Conservation (phyloP, 2,329 filamentous ascomycete genomes). For the Penicillium sp. region DNA sequence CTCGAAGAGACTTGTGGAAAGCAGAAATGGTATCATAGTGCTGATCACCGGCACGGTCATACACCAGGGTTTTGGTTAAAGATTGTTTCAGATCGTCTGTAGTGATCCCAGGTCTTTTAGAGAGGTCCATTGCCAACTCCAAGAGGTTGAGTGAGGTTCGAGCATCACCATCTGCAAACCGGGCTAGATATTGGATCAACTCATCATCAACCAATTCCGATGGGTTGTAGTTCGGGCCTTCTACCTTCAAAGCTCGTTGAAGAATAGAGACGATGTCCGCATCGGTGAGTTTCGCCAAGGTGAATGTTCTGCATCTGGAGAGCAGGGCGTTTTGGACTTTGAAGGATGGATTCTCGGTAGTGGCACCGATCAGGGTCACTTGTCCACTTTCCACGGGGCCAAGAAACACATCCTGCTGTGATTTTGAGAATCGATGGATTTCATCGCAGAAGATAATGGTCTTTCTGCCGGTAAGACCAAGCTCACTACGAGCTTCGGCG, state of each 20-base stretch:
- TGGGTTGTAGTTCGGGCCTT: constrained; percentile 54
- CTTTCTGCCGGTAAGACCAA: constrained; percentile 77
- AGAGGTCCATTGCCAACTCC: constrained; percentile 81
- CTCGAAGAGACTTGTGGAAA: constrained; percentile 93
- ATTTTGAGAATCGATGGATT: constrained; percentile 87
- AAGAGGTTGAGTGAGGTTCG: constrained; percentile 89
- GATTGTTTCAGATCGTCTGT: constrained; percentile 75
- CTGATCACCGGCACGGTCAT: constrained; percentile 91
- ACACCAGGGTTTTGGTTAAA: constrained; percentile 89
- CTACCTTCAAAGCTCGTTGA: constrained; percentile 67
- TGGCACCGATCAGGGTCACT: constrained; percentile 90
- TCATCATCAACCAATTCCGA: constrained; percentile 69
- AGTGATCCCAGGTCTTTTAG: constrained; percentile 64
- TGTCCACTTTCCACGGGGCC: constrained; percentile 88
- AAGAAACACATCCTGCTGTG: constrained; percentile 92
- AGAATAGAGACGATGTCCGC: constrained; percentile 74
- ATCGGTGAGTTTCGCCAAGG: constrained; percentile 70
- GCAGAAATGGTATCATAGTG: constrained; percentile 98
- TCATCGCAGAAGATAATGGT: constrained; percentile 98
- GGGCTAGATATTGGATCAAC: constrained; percentile 76
- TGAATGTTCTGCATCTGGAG: constrained; percentile 88
- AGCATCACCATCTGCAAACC: constrained; percentile 89
- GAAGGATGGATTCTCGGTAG: constrained; percentile 95
- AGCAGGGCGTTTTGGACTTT: constrained; percentile 85
- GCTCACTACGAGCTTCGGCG: constrained; percentile 75